Percentiles rank a stretch among this genome's conserved stretches.
Evolutionary conservation across 106 monocot species (phyloP).

Genomic region (Amphibolis antarctica): DNA sequence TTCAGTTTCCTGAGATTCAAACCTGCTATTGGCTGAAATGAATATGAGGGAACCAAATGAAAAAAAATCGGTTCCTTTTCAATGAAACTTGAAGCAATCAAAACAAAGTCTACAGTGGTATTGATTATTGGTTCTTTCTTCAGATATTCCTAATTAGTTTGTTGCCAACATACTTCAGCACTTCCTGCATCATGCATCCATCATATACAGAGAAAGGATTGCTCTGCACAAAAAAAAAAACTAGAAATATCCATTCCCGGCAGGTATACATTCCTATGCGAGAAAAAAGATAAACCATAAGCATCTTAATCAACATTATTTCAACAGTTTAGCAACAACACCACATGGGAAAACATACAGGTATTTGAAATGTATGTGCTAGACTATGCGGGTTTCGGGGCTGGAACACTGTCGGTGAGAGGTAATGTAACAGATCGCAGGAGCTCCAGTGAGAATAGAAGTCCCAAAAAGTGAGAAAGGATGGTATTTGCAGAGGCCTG

Average conservation of each 20-base stretch:
- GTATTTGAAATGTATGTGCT: neutral
- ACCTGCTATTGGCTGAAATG: no score
- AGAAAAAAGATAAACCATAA: slow-evolving; percentile 1
- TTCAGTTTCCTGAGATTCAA: no score
- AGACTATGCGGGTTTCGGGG: slow-evolving; percentile 34
- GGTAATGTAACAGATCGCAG: slow-evolving; percentile 66
- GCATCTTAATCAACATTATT: slow-evolving; percentile 1
- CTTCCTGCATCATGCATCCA: neutral
- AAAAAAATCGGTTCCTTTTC: no score
- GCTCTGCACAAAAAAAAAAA: neutral
- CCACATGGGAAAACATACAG: neutral
- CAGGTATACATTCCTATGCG: neutral
- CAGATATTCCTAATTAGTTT: no score
- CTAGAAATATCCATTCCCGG: neutral
- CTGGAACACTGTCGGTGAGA: slow-evolving; percentile 28
- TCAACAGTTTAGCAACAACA: neutral
- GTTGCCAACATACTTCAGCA: no score
- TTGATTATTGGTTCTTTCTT: no score
- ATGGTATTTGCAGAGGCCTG: slow-evolving; percentile 94
- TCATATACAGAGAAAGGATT: neutral
- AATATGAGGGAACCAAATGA: no score
- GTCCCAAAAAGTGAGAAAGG: slow-evolving; percentile 83
- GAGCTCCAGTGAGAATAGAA: slow-evolving; percentile 66
- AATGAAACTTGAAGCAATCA: no score
- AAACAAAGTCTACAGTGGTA: no score